phyloP scores from a whole-genome alignment of 345 rosid species.

The Linum trigynum region DNA sequence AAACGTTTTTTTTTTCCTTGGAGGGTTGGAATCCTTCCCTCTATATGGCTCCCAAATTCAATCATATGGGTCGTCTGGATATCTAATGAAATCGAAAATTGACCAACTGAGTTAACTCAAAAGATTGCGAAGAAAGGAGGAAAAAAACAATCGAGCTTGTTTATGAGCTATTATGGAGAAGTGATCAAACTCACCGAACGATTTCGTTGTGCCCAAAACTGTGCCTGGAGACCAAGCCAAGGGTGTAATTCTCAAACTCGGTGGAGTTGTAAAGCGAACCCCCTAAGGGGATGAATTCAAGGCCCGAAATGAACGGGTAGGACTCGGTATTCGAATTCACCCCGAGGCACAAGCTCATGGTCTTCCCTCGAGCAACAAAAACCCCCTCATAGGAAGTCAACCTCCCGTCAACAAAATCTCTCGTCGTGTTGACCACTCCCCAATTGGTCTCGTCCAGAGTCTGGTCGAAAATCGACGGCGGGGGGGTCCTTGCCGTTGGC shows the following conservation, averaged over 20 bases:
- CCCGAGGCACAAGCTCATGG: slow-evolving; percentile 65
- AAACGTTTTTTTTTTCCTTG: slow-evolving; percentile 39
- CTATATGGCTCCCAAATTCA: slow-evolving; percentile 71
- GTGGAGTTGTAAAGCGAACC: slow-evolving; percentile 66
- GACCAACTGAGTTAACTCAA: slow-evolving; percentile 1
- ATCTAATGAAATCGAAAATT: slow-evolving; percentile 28
- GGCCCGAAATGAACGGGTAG: slow-evolving; percentile 80
- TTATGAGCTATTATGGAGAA: no score
- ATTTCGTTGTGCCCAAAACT: slow-evolving; percentile 58
- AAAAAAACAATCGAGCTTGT: slow-evolving; percentile 5
- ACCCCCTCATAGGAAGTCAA: slow-evolving; percentile 69
- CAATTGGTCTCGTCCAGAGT: slow-evolving; percentile 79
- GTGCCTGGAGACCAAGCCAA: slow-evolving; percentile 60
- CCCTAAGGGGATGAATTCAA: slow-evolving; percentile 56
- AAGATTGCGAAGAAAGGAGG: slow-evolving; percentile 1
- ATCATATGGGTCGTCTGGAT: slow-evolving; percentile 71
- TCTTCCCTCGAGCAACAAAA: slow-evolving; percentile 61
- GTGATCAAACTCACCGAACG: slow-evolving; percentile 55
- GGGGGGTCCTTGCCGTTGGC: slow-evolving; percentile 36
- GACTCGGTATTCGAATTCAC: slow-evolving; percentile 56
- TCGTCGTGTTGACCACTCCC: slow-evolving; percentile 70
- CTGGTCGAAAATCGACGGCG: slow-evolving; percentile 89
- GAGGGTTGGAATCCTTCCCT: slow-evolving; percentile 13
- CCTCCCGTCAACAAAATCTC: slow-evolving; percentile 39
- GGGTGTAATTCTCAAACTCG: slow-evolving; percentile 34